Evolutionary conservation across 164 flowering plant species (phyloP), one percentile per base, ranked within the genome.

Genomic region (Brasenia schreberi): DNA sequence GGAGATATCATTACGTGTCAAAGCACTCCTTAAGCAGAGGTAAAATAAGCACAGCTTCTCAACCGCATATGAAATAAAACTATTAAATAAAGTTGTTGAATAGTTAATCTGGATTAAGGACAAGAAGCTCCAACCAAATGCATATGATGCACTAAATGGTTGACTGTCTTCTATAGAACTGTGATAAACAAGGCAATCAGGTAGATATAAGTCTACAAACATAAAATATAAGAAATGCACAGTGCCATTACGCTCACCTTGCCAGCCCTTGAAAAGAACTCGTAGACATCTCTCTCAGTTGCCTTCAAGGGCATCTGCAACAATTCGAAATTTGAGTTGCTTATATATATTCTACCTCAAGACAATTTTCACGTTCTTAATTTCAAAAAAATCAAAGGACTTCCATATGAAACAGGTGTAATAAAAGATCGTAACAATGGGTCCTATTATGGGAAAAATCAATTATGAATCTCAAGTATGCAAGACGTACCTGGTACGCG

Each of bases 241-340:
- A 4, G 10, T 9, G 56, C 16, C 60, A 61, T 44, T 63, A 44
- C 16, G 72, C 92, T 67, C 66, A 93, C 98, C 98, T 90, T 93
- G 69, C 98, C 98, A 1, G 91, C 98, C 77, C 83, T 85, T 27
- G 97, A 87, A 80, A 93, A 93, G 73, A 89, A 93, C 53, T 93
- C 97, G 66, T 85, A 93, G 27, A 90, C 96, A 75, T 93, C 97
- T 70, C 89, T 79, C 75, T 93, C 97, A 61, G 77, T 82, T 5
- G 98, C 98, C 73, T 89, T 93, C 74, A 93, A 78, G 71, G 92
- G 92, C 90, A 93, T 93, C 98, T 93, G 83, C 18, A 18, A 61
- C 2, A 61, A 61, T 1, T n/a, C 18, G 10, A 18, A 61, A 61
- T 9, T 49, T 49, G 12, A 49, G 56, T 49, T 49, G 4, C 12